Base-by-base conservation (phyloP, 768 basidiomycete species). In the Boletales sp. region DNA sequence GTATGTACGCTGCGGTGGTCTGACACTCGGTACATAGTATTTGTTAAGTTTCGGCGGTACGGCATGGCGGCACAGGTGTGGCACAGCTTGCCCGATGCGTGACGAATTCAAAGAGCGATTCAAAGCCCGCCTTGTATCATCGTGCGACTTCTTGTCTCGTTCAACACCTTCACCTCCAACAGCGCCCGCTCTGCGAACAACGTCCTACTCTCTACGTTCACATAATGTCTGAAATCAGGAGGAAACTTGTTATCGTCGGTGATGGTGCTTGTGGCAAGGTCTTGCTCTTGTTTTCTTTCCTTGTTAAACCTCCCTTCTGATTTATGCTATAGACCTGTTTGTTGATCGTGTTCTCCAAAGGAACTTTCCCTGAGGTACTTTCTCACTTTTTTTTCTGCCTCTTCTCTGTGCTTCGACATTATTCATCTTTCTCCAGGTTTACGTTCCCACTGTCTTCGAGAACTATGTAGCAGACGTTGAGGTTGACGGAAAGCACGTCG, bases 401-500 rank as follows among this genome's bases (percentile, higher is more conserved):
- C 45, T 13, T 27, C 45, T 36, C 7, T 3, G 8, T 45, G 30
- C 50, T 18, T 38, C 43, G 31, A 49, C 32, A 8, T 0, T 17
- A 45, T 48, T 11, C 37, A 21, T 32, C 24, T 8, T 8, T 11
- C 36, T 49, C 30, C 8, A 98, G 95, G 97, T 98, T 61, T 98
- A 98, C 68, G 94, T 98, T 55, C 97, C 97, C 43, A 99, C 97
- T 51, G 97, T 99, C 45, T 99, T 98, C 61, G 97, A 99, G 80
- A 97, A 97, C 83, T 97, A 97, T 70, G 95, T 97, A 48, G 95
- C 95, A 60, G 94, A 98, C 70, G 94, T 98, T 43, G 93, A 97
- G 70, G 94, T 98, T 54, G 95, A 98, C 65, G 91, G 91, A 60
- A 98, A 95, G 76, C 91, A 94, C 67, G 94, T 98, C 61, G 97